phyloP scores from a whole-genome alignment of 192 early-diverging fungal species.

The Umbelopsis sp. region DNA sequence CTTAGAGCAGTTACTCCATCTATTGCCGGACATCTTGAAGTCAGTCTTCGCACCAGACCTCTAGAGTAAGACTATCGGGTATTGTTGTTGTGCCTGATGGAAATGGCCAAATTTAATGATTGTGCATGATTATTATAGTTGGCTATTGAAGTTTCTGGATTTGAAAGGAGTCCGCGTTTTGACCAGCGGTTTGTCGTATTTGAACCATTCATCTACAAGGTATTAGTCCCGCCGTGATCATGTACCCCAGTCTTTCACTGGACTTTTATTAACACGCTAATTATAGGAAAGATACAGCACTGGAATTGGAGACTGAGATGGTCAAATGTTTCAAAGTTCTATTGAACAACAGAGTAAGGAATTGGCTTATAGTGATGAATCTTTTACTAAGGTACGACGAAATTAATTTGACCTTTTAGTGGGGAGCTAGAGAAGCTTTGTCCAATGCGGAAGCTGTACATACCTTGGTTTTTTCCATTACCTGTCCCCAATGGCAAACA shows the following conservation, averaged over 20 bases:
- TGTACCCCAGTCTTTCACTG: neutral
- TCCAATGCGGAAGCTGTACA: constrained; percentile 71
- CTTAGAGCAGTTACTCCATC: constrained; percentile 49
- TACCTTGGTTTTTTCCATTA: constrained; percentile 73
- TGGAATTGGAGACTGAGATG: constrained; percentile 77
- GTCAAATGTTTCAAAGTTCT: constrained; percentile 77
- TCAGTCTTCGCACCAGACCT: constrained; percentile 56
- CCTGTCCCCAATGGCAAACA: constrained; percentile 72
- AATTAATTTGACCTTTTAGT: constrained; percentile 37
- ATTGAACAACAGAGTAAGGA: constrained; percentile 60
- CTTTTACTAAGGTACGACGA: neutral
- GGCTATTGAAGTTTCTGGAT: constrained; percentile 79
- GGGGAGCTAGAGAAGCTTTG: constrained; percentile 75
- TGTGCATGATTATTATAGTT: constrained; percentile 39
- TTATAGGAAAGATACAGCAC: constrained; percentile 59
- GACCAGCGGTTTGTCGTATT: constrained; percentile 61
- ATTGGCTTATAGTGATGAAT: neutral
- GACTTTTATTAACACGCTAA: neutral
- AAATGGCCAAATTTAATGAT: neutral
- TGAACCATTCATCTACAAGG: constrained; percentile 57
- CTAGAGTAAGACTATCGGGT: constrained; percentile 45
- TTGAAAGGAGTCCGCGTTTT: constrained; percentile 71
- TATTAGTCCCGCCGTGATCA: constrained; percentile 19
- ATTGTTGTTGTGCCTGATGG: too few relatives aligned
- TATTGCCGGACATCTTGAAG: constrained; percentile 51